phyloP scores from a whole-genome alignment of 352 stramenopile species.

The Globisporangium sylvaticum region DNA sequence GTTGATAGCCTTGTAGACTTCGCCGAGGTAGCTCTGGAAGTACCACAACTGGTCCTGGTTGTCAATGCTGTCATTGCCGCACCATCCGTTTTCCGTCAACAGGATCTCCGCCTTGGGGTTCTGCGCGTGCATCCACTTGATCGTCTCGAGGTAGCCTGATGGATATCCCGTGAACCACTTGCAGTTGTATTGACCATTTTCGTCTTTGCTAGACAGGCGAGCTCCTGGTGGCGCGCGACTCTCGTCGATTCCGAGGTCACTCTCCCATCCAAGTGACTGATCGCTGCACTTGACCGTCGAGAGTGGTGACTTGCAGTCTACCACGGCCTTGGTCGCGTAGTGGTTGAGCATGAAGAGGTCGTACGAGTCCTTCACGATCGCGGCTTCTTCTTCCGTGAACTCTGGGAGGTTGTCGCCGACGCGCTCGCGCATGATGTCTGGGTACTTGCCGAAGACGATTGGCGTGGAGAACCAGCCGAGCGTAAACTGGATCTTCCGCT shows the following conservation, averaged over 20 bases:
- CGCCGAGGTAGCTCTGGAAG: constrained; percentile 44
- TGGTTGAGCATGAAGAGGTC: constrained; percentile 96
- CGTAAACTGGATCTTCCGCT: constrained; percentile 87
- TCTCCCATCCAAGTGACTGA: constrained; percentile 33
- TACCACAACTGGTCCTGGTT: constrained; percentile 63
- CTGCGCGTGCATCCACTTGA: constrained; percentile 64
- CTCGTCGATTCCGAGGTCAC: constrained; percentile 49
- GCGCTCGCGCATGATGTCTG: constrained; percentile 82
- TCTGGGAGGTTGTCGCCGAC: constrained; percentile 71
- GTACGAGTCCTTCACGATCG: constrained; percentile 75
- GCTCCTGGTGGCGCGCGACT: constrained; percentile 52
- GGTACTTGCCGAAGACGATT: constrained; percentile 90
- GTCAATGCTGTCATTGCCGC: constrained; percentile 42
- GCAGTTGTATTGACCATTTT: constrained; percentile 27
- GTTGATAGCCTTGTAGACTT: constrained; percentile 55
- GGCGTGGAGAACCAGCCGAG: constrained; percentile 93
- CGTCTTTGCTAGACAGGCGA: constrained; percentile 32
- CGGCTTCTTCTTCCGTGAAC: constrained; percentile 80
- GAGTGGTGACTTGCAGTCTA: constrained; percentile 33
- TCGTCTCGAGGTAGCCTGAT: constrained; percentile 49
- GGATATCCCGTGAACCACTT: constrained; percentile 43
- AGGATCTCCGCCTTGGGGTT: constrained; percentile 43
- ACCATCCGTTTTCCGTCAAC: constrained; percentile 68
- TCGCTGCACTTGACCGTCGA: constrained; percentile 33
- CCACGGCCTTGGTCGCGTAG: constrained; percentile 68